These are phyloP conservation scores for Colletotrichum siamense DNA, from an alignment of 2,329 filamentous ascomycete genomes.

Conservation along the genomic window DNA sequence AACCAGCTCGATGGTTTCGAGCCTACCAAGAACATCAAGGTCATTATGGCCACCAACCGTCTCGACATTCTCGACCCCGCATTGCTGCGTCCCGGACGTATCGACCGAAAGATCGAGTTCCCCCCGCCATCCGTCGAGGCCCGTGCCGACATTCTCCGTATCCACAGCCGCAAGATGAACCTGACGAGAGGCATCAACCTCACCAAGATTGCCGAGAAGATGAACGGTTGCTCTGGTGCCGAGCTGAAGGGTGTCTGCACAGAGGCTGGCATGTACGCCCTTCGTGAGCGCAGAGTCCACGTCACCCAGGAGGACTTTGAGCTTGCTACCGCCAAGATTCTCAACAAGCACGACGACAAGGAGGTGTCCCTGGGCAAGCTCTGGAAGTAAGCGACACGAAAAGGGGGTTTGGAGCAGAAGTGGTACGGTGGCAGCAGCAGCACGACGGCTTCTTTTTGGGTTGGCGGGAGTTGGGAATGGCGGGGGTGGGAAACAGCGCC, in stretches of 20 bases:
- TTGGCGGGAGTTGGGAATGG: slow-evolving; percentile 15
- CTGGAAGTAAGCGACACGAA: slow-evolving; percentile 51
- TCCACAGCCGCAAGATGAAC: slow-evolving; percentile 99
- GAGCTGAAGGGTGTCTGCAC: slow-evolving; percentile 99
- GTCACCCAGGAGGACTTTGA: slow-evolving; percentile 99
- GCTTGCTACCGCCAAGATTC: slow-evolving; percentile 95
- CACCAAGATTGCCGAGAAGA: slow-evolving; percentile 99
- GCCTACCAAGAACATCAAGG: slow-evolving; percentile 99
- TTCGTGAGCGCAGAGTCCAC: slow-evolving; percentile 93
- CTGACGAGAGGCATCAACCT: slow-evolving; percentile 96
- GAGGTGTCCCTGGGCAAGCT: slow-evolving; percentile 89
- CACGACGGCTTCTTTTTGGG: slow-evolving; percentile 16
- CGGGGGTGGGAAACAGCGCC: slow-evolving; percentile 8
- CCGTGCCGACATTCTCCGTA: slow-evolving; percentile 94
- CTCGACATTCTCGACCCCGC: slow-evolving; percentile 97
- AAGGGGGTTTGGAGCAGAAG: background rate
- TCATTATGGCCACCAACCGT: slow-evolving; percentile 99
- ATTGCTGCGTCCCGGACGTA: slow-evolving; percentile 91
- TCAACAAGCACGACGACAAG: slow-evolving; percentile 99
- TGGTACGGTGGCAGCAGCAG: slow-evolving; percentile 4
- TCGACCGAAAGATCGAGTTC: slow-evolving; percentile 99
- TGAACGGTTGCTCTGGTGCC: slow-evolving; percentile 98
- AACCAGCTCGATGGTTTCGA: slow-evolving; percentile 99
- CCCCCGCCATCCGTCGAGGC: slow-evolving; percentile 96
- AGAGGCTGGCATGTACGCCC: slow-evolving; percentile 97